Percentiles rank a stretch among this genome's conserved stretches.
Conservation (phyloP, 306 rosid species). For the Begonia loranthoides region DNA sequence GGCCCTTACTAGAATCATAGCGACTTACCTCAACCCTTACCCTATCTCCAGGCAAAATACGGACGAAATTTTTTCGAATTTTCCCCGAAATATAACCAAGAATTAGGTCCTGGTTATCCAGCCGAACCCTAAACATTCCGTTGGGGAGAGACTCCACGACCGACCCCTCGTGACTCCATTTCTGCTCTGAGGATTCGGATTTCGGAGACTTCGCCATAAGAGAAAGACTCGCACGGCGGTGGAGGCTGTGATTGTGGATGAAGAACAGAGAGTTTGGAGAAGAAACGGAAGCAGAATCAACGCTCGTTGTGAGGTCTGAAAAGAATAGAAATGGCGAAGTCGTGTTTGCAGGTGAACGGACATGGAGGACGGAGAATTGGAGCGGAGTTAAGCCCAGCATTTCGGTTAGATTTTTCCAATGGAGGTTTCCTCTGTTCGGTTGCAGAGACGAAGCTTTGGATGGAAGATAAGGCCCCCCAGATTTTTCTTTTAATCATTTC, state of each 20-base stretch:
- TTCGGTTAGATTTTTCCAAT: neutral
- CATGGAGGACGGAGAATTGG: conserved; percentile 8
- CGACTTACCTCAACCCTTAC: conserved; percentile 44
- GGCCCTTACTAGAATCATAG: conserved; percentile 36
- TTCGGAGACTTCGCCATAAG: conserved; percentile 21
- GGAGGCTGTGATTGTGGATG: conserved; percentile 4
- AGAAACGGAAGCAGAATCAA: neutral
- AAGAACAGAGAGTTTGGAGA: conserved; percentile 2
- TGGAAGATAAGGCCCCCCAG: conserved; percentile 2
- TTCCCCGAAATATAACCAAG: conserved; percentile 43
- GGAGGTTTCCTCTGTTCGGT: neutral
- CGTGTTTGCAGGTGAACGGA: conserved; percentile 1
- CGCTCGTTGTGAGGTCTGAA: conserved; percentile 1
- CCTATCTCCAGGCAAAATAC: conserved; percentile 44
- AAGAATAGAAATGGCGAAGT: neutral
- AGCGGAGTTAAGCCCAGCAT: conserved; percentile 10
- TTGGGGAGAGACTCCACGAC: conserved; percentile 39
- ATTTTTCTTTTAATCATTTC: no score
- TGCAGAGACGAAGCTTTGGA: conserved; percentile 1
- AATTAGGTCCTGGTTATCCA: conserved; percentile 36
- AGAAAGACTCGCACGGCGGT: neutral
- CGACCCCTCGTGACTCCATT: conserved; percentile 30
- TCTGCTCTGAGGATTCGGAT: conserved; percentile 24
- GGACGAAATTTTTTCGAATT: conserved; percentile 40
- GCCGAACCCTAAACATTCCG: conserved; percentile 36